Evolutionary conservation across 208 protist species (phyloP), one percentile per base, ranked within the genome.

Genomic region (Leishmania aethiopica): DNA sequence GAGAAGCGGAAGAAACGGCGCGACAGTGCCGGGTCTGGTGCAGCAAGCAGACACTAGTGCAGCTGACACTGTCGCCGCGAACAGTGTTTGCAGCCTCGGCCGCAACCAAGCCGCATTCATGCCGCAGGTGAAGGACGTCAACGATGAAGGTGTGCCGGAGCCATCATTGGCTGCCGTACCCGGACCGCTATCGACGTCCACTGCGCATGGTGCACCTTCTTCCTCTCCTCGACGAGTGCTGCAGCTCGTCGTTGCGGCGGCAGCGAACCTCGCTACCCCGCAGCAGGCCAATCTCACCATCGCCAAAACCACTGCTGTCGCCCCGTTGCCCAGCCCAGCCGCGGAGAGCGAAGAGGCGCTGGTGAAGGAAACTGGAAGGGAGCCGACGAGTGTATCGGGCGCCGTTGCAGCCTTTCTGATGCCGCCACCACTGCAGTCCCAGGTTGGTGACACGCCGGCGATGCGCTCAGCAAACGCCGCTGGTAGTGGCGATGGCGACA

Each of bases 181-280:
- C 25, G 45, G 10, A 32, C 70, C 70, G 70, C 45, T 74, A 13
- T 37, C 55, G 70, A 17, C n/a, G 70, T 17, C 45, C 19, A 28
- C 45, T 74, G 25, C 70, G 7, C 45, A 51, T 53, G 47, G 45
- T 17, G 28, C 70, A 35, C 7, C 70, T 73, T 37, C 67, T 55
- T 74, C 70, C 70, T 25, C 42, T 17, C 45, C 70, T 74, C 70
- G 70, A 74, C 70, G 70, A 37, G 70, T 51, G 28, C 45, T 74
- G 70, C 19, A 35, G 28, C 70, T 74, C 45, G 42, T 17, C 10
- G 70, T 74, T 53, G 25, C 25, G 45, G 28, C 42, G 25, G 22
- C 70, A 55, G 45, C 28, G 45, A 74, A 53, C 22, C 7, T 10
- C 2, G 28, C 42, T 51, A 37, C 42, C 45, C 22, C 45, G 28